Evolutionary conservation across 805 yeast genomes (phyloP).

Genomic region (Kodamaea fukazawae): DNA sequence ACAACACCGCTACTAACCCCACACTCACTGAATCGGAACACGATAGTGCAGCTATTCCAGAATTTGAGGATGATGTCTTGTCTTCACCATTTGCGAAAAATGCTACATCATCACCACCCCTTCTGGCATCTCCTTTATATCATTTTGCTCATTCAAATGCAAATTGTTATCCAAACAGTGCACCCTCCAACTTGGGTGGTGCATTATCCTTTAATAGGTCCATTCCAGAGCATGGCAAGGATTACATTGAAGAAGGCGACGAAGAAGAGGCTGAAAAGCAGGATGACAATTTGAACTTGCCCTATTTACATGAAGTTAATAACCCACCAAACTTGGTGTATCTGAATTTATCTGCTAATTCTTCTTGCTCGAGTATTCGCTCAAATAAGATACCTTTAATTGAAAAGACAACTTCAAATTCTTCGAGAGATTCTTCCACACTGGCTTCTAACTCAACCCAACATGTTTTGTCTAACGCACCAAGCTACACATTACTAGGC

Average conservation of each 20-base stretch:
- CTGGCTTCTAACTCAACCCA: background rate
- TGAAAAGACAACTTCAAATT: slow-evolving; percentile 33
- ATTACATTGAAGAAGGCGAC: slow-evolving; percentile 20
- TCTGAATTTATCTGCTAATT: slow-evolving; percentile 29
- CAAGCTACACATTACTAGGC: background rate
- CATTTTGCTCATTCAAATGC: background rate
- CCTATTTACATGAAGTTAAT: slow-evolving; percentile 8
- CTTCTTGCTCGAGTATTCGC: slow-evolving; percentile 32
- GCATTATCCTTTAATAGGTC: slow-evolving; percentile 27
- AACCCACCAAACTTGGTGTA: slow-evolving; percentile 1
- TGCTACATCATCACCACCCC: slow-evolving; percentile 17
- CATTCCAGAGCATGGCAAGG: slow-evolving; percentile 25
- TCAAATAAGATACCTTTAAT: slow-evolving; percentile 16
- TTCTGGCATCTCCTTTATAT: slow-evolving; percentile 5
- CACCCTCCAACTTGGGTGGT: slow-evolving; percentile 9
- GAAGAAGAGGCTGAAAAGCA: slow-evolving; percentile 14
- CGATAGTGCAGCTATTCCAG: too few relatives aligned
- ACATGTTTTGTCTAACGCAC: slow-evolving; percentile 4
- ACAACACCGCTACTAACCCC: background rate
- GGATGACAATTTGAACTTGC: slow-evolving; percentile 6
- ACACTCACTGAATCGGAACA: slow-evolving; percentile 21
- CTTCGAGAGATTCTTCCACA: slow-evolving; percentile 28
- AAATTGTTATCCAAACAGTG: slow-evolving; percentile 5
- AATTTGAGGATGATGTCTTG: slow-evolving; percentile 26
- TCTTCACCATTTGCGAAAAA: slow-evolving; percentile 31